phyloP scores from a whole-genome alignment of 2,329 filamentous ascomycete genomes.

The Aspergillus bombycis region DNA sequence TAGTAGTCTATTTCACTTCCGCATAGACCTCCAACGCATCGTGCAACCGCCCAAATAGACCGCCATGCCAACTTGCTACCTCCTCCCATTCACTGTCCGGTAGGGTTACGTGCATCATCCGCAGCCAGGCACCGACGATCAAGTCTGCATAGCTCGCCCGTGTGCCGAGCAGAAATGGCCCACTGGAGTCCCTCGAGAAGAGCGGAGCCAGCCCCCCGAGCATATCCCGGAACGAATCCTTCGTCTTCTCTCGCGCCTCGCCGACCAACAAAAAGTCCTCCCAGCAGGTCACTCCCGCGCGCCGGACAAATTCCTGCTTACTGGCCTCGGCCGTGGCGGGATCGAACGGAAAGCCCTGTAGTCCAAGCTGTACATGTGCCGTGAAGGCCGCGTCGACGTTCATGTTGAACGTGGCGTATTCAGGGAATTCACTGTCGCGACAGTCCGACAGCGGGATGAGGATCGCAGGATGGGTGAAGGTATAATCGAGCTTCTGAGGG shows the following conservation, averaged over 20 bases:
- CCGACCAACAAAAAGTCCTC: constrained; percentile 39
- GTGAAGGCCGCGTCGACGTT: constrained; percentile 60
- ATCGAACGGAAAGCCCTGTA: constrained; percentile 54
- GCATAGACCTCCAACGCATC: constrained; percentile 49
- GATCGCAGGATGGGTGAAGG: constrained; percentile 30
- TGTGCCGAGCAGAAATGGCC: constrained; percentile 55
- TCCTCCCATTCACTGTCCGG: constrained; percentile 53
- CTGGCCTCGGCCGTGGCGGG: constrained; percentile 49
- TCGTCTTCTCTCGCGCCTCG: constrained; percentile 46
- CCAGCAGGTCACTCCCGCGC: constrained; percentile 50
- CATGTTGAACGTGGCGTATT: constrained; percentile 57
- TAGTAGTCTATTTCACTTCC: constrained; percentile 37
- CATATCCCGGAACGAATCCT: constrained; percentile 44
- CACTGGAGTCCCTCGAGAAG: constrained; percentile 43
- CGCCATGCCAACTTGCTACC: constrained; percentile 53
- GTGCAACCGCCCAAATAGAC: constrained; percentile 55
- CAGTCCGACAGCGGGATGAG: constrained; percentile 43
- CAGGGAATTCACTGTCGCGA: constrained; percentile 28
- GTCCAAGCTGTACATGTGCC: constrained; percentile 47
- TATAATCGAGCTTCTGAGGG: constrained; percentile 45
- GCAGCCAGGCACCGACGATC: constrained; percentile 61
- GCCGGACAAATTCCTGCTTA: constrained; percentile 54
- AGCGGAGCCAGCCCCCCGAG: constrained; percentile 49
- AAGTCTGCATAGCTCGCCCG: constrained; percentile 58
- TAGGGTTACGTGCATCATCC: constrained; percentile 48